Evolutionary conservation across 768 basidiomycete species (phyloP), one percentile per base, ranked within the genome.

Genomic region (Boletus insuetus): DNA sequence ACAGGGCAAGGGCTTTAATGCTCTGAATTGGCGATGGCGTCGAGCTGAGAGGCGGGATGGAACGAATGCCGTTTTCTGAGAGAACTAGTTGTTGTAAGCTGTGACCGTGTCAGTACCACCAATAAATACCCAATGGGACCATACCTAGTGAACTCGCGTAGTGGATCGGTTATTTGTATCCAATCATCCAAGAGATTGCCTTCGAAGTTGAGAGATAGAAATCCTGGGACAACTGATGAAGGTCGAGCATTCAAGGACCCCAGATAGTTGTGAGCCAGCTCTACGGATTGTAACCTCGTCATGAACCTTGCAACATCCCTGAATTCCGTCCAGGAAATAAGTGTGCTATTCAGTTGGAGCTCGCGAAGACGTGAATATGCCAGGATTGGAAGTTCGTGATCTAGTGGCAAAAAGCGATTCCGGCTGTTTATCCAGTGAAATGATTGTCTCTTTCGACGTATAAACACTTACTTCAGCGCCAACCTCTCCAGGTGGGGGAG

Each of bases 211-310:
- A 93, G 65, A 32, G 73, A 73, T 46, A 76, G 69, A 43, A 91
- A 62, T 48, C 72, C 54, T 8, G 69, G 60, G 20, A 58, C 10
- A 42, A 56, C 4, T 10, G 56, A 50, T 19, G 60, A 53, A 45
- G 63, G 46, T 38, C 26, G 46, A 22, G 51, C 32, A 31, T 53
- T 57, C 49, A 83, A 69, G 22, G 57, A 66, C 20, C 65, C 60
- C 45, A 93, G 71, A 12, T 71, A 63, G 64, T 94, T 94, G 71
- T 86, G 82, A 12, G 89, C 91, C 60, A 89, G 67, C 72, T 94
- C 89, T 14, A 91, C 73, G 4, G 75, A 62, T 37, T 70, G 72
- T 38, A 90, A 72, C 35, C 64, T 71, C 4, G 83, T 81, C 82
- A 90, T 85, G 57, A 72, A 68, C 12, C 66, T 61, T 31, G 77